These are phyloP conservation scores for Basidiobolus meristosporus DNA, from an alignment of 371 early-diverging fungal species.

Conservation along the genomic window DNA sequence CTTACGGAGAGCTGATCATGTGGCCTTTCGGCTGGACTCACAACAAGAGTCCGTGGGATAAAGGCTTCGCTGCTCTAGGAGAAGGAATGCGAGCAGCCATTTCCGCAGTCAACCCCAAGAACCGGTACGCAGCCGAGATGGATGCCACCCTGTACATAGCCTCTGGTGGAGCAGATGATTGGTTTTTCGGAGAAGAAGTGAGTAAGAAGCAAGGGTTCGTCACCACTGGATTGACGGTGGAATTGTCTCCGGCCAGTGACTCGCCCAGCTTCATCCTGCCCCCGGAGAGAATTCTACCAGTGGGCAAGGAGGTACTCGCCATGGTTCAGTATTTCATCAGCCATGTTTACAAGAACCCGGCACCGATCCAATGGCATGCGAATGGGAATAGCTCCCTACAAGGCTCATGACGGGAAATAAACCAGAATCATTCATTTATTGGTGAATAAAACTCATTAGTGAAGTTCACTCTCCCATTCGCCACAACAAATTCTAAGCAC, in stretches of 20 bases:
- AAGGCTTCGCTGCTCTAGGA: background rate
- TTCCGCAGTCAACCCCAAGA: background rate
- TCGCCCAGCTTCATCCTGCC: slow-evolving; percentile 12
- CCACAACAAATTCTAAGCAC: background rate
- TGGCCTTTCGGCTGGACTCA: slow-evolving; percentile 7
- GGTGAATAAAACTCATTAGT: no score
- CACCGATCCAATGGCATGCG: no score
- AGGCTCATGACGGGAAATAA: no score
- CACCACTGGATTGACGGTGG: slow-evolving; percentile 3
- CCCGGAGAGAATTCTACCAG: slow-evolving; percentile 16
- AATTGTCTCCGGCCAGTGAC: background rate
- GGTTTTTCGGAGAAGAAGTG: slow-evolving; percentile 2
- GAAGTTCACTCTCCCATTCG: background rate
- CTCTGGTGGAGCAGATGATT: slow-evolving; percentile 3
- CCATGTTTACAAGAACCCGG: no score
- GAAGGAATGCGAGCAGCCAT: background rate
- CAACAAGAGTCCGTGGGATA: background rate
- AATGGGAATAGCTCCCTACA: no score
- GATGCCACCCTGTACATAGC: slow-evolving; percentile 1
- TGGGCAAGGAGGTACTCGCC: slow-evolving; percentile 13
- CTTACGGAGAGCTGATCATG: slow-evolving; percentile 21
- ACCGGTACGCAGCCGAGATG: background rate
- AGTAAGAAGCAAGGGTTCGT: background rate
- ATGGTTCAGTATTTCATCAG: no score
- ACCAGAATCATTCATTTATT: no score